Base-by-base conservation (phyloP, 805 yeast genomes). In the Metschnikowia gruessii region DNA sequence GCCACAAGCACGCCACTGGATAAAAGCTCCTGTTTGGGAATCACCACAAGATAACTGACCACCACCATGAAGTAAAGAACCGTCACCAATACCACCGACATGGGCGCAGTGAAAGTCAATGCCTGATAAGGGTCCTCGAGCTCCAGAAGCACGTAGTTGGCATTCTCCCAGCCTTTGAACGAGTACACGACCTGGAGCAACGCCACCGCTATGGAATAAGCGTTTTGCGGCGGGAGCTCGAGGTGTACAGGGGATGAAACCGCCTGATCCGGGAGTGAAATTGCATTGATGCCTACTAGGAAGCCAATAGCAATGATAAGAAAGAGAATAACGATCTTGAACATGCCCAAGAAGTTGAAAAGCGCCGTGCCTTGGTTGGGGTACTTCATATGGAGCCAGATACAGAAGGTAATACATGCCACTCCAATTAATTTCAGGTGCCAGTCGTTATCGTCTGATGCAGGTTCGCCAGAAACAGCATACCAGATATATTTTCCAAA, bases 111-210 rank as follows among this genome's bases (percentile, higher is more conserved):
- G 3, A 77, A 64, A n/a, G 76, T 74, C 44, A 81, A 68, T 0
- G 83, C 81, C 28, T 73, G 70, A 36, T 72, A 71, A 0, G 87
- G 87, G 52, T 81, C 70, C 15, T 70, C 68, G 36, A 82, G 74
- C 54, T 82, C 87, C 49, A 76, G 74, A 42, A 82, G 63, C 0
- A 82, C 87, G 52, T 80, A 76, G 57, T 82, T 82, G 36, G 82
- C 83, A 53, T 82, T 82, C 52, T 82, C 87, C 86, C 87, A 82
- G 4, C 87, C 87, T 49, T 81, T 77, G 62, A 80, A 82, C 0
- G 86, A 80, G 56, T 81, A 82, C 12, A 82, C 77, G 19, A 82
- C 75, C 41, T 83, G 78, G 31, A 82, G 59, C 29, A 82, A 57
- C 0, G 83, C 85, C 31, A 81, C 81, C 1, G 85, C 72, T 6